Evolutionary conservation across 1,284 basidiomycete species (phyloP), one percentile per base, ranked within the genome.

Genomic region (Xanthoconium separans): DNA sequence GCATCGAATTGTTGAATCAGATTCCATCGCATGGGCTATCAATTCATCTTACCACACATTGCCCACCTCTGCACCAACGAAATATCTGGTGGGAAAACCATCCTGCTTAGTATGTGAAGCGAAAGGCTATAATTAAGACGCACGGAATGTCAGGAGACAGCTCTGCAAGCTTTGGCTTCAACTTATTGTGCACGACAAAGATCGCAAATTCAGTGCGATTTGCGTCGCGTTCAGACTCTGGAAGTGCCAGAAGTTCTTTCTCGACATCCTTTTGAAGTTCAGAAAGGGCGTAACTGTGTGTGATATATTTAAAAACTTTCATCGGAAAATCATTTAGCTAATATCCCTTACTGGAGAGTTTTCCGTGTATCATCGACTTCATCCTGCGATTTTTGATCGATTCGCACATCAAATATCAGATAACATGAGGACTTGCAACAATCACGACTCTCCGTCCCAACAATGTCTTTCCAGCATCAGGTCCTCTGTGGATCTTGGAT

Each of bases 151-250:
- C 80, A 5, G 73, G 62, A 10, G 93, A 90, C 44, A 98, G 73
- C 42, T 81, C 72, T 27, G 84, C 93, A 41, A 85, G 70, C 75
- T 98, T 98, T 43, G 79, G 77, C 75, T 96, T 96, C 58, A 85
- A 76, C 75, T 97, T 97, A 79, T 97, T 96, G 75, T 97, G 94
- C 16, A 98, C 95, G 37, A 96, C 94, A 68, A 97, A 98, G 61
- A 96, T 78, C 2, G 83, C 93, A 58, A 97, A 92, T 70, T 89
- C 79, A 41, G 95, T 94, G 57, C 85, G 82, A 53, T 89, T 74
- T 3, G 79, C 80, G 30, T 86, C 85, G 53, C 90, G 84, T 65
- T 94, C 86, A 12, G 77, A 71, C 66, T 87, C 86, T 7, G 87
- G 82, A 55, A 87, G 78, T 4, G 68, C 73, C 39, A 77, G 63